Evolutionary conservation across 2,329 filamentous ascomycete species (phyloP).

Genomic region (Emergomyces africanus): DNA sequence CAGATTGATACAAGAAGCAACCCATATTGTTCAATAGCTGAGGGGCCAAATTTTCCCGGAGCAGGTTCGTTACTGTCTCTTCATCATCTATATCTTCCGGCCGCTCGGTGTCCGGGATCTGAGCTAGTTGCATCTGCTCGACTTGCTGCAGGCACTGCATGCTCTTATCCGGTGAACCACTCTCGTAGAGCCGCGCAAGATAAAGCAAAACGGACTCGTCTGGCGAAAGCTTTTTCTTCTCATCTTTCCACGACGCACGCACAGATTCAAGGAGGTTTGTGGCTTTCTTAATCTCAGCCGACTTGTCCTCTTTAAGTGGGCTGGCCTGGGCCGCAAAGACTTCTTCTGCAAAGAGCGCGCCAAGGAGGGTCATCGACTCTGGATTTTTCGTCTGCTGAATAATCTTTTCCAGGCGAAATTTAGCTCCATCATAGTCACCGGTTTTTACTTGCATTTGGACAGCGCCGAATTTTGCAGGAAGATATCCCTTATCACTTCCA

Average conservation of each 20-base stretch:
- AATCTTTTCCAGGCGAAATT: constrained; percentile 88
- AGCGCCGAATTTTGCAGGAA: constrained; percentile 88
- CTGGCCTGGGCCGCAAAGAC: constrained; percentile 68
- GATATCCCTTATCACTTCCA: constrained; percentile 76
- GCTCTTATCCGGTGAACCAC: constrained; percentile 74
- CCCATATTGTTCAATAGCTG: constrained; percentile 95
- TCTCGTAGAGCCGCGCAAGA: constrained; percentile 80
- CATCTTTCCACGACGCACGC: constrained; percentile 79
- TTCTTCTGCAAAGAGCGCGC: constrained; percentile 87
- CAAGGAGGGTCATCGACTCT: constrained; percentile 85
- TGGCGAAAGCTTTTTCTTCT: constrained; percentile 67
- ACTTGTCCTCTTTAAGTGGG: constrained; percentile 80
- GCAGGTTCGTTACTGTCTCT: constrained; percentile 40
- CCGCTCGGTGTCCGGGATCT: constrained; percentile 57
- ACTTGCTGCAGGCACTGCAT: constrained; percentile 85
- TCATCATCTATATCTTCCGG: constrained; percentile 50
- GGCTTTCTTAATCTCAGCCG: constrained; percentile 72
- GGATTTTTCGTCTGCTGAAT: constrained; percentile 70
- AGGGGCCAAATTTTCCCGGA: constrained; percentile 71
- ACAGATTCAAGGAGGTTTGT: constrained; percentile 74
- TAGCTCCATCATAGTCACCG: constrained; percentile 79
- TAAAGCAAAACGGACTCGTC: constrained; percentile 86
- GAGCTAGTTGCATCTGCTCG: constrained; percentile 75
- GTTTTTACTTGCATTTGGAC: constrained; percentile 79
- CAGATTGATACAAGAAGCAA: constrained; percentile 83